Base-by-base conservation (phyloP, 129 eudicot genomes). In the Ambrosia artemisiifolia region DNA sequence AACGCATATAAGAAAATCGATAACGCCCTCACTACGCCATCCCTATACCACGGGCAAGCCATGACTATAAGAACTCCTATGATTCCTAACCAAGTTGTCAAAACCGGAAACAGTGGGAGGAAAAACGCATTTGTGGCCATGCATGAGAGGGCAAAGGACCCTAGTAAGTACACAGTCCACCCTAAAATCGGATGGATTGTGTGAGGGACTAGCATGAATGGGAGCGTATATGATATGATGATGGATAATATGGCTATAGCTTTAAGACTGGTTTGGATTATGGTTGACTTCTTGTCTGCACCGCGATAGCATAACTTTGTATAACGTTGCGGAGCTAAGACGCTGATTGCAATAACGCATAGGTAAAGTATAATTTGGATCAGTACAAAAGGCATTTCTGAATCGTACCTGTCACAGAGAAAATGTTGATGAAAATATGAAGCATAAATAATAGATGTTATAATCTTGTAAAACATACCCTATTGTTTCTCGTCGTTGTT, bases 41-140 rank as follows among this genome's bases (percentile, higher is more conserved):
- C 84, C 0, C 70, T 54, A 77, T 92, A 92, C 95, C 95, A 85
- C 2, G 98, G 96, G 68, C 63, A 87, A 24, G 95, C 98, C 98
- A 92, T 89, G 3, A 83, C 85, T 1, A 84, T 7, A 54, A 92
- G 92, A 28, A 83, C 69, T 11, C 96, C 96, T n/a, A 87, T 38
- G 40, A 83, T 83, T 14, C 88, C 98, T 0, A 87, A 38, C 85
- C 87, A 85, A 14, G 83, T 96, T 0, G 78, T 71, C 13, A 90
- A 50, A 14, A 90, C 86, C 3, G 89, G 87, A 38, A 84, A 19
- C 46, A 78, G 67, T 16, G 98, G 98, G 7, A 94, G 83, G 20
- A 78, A 64, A 71, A 94, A 90, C 2, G 74, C 85, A 32, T 78
- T 87, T 1, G 71, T 61, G 6, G 87, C 83, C 33, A 87, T 73